phyloP scores from a whole-genome alignment of 2,329 filamentous ascomycete species.

The Drechslerella coelobrocha region DNA sequence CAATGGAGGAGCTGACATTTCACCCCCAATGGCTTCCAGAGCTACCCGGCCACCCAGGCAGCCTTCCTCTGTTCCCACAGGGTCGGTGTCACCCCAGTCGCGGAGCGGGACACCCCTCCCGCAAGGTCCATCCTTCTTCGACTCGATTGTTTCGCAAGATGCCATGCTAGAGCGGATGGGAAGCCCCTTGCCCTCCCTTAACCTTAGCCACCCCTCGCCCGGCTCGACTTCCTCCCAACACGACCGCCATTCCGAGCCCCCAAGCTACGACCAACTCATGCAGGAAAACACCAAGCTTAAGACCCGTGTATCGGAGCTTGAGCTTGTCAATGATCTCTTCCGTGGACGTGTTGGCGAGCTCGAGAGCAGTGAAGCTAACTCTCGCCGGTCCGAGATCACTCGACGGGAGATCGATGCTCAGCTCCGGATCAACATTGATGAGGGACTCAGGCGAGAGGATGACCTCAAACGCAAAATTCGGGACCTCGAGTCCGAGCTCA shows the following conservation, averaged over 20 bases:
- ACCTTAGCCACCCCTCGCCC: slow-evolving; percentile 67
- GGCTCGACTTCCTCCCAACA: slow-evolving; percentile 65
- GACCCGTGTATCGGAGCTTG: slow-evolving; percentile 91
- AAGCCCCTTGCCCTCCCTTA: slow-evolving; percentile 63
- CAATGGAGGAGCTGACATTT: slow-evolving; percentile 63
- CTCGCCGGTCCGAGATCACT: slow-evolving; percentile 67
- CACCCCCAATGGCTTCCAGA: slow-evolving; percentile 38
- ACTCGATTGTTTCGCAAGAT: slow-evolving; percentile 54
- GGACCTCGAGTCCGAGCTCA: slow-evolving; percentile 70
- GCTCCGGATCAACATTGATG: slow-evolving; percentile 72
- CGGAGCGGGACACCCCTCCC: slow-evolving; percentile 54
- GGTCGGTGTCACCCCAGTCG: slow-evolving; percentile 54
- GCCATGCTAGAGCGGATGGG: slow-evolving; percentile 56
- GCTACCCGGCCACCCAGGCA: slow-evolving; percentile 59
- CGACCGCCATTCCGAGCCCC: slow-evolving; percentile 64
- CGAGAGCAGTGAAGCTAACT: slow-evolving; percentile 75
- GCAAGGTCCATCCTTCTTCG: slow-evolving; percentile 53
- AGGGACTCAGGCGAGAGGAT: slow-evolving; percentile 78
- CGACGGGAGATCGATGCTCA: slow-evolving; percentile 64
- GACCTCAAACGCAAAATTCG: slow-evolving; percentile 82
- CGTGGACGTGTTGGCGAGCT: slow-evolving; percentile 75
- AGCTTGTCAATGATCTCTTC: slow-evolving; percentile 89
- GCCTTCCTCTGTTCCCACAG: slow-evolving; percentile 52
- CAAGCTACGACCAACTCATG: slow-evolving; percentile 72
- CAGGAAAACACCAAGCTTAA: slow-evolving; percentile 86